Conservation (phyloP, 179 eudicot species). For the Silene vulgaris region DNA sequence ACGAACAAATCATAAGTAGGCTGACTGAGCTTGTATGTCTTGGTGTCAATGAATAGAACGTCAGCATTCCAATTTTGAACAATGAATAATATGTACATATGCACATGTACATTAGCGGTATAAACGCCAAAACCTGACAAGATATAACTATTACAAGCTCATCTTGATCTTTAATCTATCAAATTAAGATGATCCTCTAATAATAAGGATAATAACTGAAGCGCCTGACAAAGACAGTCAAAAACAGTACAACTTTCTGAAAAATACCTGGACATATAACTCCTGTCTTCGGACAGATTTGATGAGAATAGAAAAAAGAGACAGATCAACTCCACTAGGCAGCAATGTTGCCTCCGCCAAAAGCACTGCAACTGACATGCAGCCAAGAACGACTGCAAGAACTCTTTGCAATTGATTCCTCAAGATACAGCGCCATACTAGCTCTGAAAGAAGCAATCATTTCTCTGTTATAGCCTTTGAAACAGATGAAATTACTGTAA, state of each 20-base stretch:
- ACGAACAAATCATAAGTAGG: conserved; percentile 98
- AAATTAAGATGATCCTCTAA: conserved; percentile 27
- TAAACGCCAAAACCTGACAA: conserved; percentile 71
- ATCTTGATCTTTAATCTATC: no score
- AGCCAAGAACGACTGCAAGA: conserved; percentile 75
- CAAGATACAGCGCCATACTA: conserved; percentile 73
- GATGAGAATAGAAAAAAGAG: conserved; percentile 77
- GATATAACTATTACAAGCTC: no score
- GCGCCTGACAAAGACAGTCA: neutral
- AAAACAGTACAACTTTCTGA: neutral
- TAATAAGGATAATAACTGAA: neutral
- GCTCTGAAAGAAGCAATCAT: conserved; percentile 41
- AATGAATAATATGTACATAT: conserved; percentile 86
- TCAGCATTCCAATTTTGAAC: conserved; percentile 79
- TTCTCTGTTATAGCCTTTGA: no score
- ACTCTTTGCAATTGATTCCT: conserved; percentile 60
- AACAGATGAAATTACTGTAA: no score
- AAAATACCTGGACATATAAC: conserved; percentile 75
- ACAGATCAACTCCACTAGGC: conserved; percentile 65
- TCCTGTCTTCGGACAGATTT: conserved; percentile 65
- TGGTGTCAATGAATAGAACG: conserved; percentile 83
- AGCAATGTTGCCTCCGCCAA: conserved; percentile 89
- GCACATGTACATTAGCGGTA: conserved; percentile 95
- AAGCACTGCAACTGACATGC: conserved; percentile 89
- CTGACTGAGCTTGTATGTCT: conserved; percentile 91